These are phyloP conservation scores for Eutypella sp. DNA, from an alignment of 2,329 filamentous ascomycete genomes.

Conservation along the genomic window DNA sequence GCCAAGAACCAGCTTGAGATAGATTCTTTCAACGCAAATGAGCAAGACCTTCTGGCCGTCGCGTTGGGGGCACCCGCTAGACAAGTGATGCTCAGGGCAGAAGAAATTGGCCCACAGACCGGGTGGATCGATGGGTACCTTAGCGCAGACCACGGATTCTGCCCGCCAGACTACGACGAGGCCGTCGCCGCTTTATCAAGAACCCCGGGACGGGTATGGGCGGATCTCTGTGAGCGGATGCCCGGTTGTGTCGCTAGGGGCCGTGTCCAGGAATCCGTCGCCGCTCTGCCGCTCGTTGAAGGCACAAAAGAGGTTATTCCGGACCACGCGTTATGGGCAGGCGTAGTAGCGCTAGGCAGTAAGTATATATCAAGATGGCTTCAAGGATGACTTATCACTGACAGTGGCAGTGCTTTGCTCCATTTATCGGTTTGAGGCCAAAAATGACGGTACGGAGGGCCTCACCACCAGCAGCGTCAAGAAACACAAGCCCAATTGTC, in stretches of 20 bases:
- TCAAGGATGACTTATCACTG: background rate
- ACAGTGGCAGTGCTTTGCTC: slow-evolving; percentile 37
- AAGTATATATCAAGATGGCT: background rate
- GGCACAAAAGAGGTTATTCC: slow-evolving; percentile 46
- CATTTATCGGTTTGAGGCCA: slow-evolving; percentile 49
- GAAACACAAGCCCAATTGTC: slow-evolving; percentile 31
- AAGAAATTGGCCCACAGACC: slow-evolving; percentile 44
- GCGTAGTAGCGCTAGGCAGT: slow-evolving; percentile 43
- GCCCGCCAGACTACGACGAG: slow-evolving; percentile 45
- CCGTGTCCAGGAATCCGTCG: slow-evolving; percentile 45
- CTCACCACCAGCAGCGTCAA: slow-evolving; percentile 30
- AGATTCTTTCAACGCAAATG: slow-evolving; percentile 41
- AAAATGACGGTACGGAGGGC: slow-evolving; percentile 48
- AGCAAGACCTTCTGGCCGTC: slow-evolving; percentile 45
- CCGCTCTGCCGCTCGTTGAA: slow-evolving; percentile 42
- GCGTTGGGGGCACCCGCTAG: slow-evolving; percentile 50
- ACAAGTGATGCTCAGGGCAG: slow-evolving; percentile 48
- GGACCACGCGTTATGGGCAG: slow-evolving; percentile 48
- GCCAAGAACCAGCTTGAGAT: slow-evolving; percentile 36
- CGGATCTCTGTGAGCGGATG: slow-evolving; percentile 49
- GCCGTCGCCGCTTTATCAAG: slow-evolving; percentile 40
- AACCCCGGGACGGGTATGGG: slow-evolving; percentile 49
- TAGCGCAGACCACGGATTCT: slow-evolving; percentile 47
- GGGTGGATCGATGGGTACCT: slow-evolving; percentile 52
- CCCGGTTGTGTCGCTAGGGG: slow-evolving; percentile 46